These are phyloP conservation scores for Quercus cerris DNA, from an alignment of 306 rosid genomes.

Conservation along the genomic window DNA sequence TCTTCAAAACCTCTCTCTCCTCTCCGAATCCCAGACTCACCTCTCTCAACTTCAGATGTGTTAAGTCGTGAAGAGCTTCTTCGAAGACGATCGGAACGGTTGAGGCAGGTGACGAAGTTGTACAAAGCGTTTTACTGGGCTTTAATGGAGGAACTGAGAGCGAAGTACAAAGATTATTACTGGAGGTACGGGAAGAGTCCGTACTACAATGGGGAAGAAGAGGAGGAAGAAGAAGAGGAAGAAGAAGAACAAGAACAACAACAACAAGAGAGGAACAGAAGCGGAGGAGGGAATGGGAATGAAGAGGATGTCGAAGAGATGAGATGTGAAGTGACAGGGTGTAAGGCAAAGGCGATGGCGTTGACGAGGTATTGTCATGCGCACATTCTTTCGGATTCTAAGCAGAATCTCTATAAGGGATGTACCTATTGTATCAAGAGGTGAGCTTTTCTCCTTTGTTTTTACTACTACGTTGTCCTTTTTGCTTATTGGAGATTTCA, in stretches of 20 bases:
- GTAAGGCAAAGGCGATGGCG: slow-evolving; percentile 48
- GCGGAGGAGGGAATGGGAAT: slow-evolving; percentile 14
- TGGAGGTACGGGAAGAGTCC: slow-evolving; percentile 80
- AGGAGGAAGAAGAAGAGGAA: slow-evolving; percentile 2
- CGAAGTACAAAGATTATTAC: slow-evolving; percentile 49
- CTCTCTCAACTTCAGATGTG: too few relatives aligned
- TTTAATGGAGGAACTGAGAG: slow-evolving; percentile 54
- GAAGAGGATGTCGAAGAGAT: slow-evolving; percentile 31
- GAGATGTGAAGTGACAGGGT: slow-evolving; percentile 32
- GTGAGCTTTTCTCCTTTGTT: slow-evolving; percentile 16
- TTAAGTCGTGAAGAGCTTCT: too few relatives aligned
- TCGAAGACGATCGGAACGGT: too few relatives aligned
- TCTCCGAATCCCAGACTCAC: too few relatives aligned
- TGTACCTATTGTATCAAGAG: slow-evolving; percentile 32
- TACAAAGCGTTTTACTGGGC: slow-evolving; percentile 45
- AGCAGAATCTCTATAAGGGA: slow-evolving; percentile 36
- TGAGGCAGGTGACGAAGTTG: too few relatives aligned
- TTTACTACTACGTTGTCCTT: too few relatives aligned
- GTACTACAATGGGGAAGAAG: slow-evolving; percentile 46
- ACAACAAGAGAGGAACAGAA: slow-evolving; percentile 17
- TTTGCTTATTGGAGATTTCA: too few relatives aligned
- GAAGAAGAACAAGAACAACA: slow-evolving; percentile 10
- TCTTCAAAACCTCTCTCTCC: too few relatives aligned
- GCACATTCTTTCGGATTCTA: slow-evolving; percentile 42
- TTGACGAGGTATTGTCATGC: slow-evolving; percentile 34